These are phyloP conservation scores for Plasmodium reichenowi DNA, from an alignment of 169 alveolate species.

Conservation along the genomic window DNA sequence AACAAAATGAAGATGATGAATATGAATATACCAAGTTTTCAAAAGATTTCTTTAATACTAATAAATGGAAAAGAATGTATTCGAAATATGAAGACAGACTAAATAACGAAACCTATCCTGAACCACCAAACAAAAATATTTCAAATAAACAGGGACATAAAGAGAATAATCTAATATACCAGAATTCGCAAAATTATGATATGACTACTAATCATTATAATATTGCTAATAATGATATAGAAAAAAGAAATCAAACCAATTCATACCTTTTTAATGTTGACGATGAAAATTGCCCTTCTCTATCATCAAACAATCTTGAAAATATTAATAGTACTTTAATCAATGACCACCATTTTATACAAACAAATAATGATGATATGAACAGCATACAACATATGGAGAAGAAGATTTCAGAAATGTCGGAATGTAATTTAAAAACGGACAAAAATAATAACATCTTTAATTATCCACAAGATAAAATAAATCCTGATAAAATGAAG, in stretches of 20 bases:
- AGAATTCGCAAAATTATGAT: no score
- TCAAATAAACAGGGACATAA: neutral
- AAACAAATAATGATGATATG: no score
- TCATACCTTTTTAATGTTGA: no score
- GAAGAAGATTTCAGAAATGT: neutral
- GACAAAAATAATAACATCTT: neutral
- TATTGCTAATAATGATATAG: no score
- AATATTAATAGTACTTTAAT: no score
- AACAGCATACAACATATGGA: neutral
- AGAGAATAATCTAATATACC: no score
- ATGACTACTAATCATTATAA: no score
- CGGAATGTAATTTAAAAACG: neutral
- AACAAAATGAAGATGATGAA: constrained; percentile 21
- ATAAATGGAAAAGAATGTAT: constrained; percentile 45
- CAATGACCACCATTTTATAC: no score
- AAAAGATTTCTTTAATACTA: constrained; percentile 4
- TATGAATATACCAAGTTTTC: constrained; percentile 29
- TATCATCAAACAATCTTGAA: no score
- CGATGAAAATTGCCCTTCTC: no score
- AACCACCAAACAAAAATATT: neutral
- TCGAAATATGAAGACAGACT: neutral
- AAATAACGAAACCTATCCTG: neutral
- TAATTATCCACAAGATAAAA: neutral
- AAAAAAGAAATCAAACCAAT: no score
- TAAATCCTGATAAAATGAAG: no score